phyloP scores from a whole-genome alignment of 1,284 basidiomycete species.

The Thecaphora frezii region DNA sequence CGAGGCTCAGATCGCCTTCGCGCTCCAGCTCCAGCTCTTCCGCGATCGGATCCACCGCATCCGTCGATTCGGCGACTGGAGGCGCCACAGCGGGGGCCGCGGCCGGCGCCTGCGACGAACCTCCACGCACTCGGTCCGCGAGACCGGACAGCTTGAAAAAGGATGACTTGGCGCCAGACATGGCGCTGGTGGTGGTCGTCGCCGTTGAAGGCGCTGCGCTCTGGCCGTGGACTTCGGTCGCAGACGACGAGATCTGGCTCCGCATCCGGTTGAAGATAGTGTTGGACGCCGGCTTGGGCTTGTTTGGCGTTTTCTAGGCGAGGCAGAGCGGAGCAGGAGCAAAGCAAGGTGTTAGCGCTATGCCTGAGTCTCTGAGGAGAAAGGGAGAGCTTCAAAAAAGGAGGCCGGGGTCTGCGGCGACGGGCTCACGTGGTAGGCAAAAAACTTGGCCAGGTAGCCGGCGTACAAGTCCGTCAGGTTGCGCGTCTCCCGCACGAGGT shows the following conservation, averaged over 20 bases:
- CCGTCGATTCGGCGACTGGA: background rate
- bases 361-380: too few species aligned
- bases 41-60: slow-evolving; percentile 3
- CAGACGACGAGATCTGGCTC: slow-evolving; percentile 79
- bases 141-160: slow-evolving; percentile 54
- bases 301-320: slow-evolving; percentile 4
- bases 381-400: too few species aligned
- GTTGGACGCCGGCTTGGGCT: slow-evolving; percentile 60
- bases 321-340: background rate
- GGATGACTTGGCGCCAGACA: slow-evolving; percentile 23
- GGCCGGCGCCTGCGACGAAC: background rate
- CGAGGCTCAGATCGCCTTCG: slow-evolving; percentile 49
- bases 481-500: slow-evolving; percentile 88
- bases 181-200: slow-evolving; percentile 18
- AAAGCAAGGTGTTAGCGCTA: background rate
- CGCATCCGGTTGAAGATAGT: slow-evolving; percentile 88
- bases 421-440: slow-evolving; percentile 73
- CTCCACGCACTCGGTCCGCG: slow-evolving; percentile 46
- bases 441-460: slow-evolving; percentile 73
- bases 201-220: slow-evolving; percentile 12
- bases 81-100: background rate
- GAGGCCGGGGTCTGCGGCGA: background rate
- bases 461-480: slow-evolving; percentile 82
- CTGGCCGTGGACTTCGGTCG: slow-evolving; percentile 38
- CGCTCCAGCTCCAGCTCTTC: slow-evolving; percentile 29